Evolutionary conservation across 2,329 filamentous ascomycete species (phyloP), one percentile per base, ranked within the genome.

Genomic region (Phyllosticta paracitricarpa): DNA sequence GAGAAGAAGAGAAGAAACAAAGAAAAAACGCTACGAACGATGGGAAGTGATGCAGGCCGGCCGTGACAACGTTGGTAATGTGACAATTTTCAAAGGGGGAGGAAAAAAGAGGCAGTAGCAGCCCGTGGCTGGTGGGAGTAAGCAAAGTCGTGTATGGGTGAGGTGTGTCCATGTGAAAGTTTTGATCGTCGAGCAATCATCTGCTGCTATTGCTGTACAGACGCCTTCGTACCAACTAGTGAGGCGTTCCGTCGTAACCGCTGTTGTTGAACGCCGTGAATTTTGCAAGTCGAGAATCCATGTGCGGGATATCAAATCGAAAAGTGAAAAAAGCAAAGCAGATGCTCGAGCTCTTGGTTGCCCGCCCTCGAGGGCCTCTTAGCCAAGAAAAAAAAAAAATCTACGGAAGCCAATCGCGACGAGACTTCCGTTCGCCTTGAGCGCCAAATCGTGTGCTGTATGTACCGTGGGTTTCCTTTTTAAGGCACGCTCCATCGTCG

Each of bases 11-110:
- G 14, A 17, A 4, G 33, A 40, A 40, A 12, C 53, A 51, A 48
- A 26, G 17, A 54, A 56, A 25, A 54, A 56, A 22, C 58, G 58
- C 53, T 60, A 54, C 58, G 33, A 51, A 59, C 52, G 33, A 51
- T 48, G 52, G 58, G 55, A 54, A 22, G 12, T 30, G 58, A 55
- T 55, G 57, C 57, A 28, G 52, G 52, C 57, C 57, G 58, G 58
- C 58, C 58, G 33, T 56, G 58, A 56, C 58, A 56, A 60, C 58
- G 58, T 60, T 60, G 58, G 53, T 60, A 60, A 60, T 60, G 56
- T 54, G 33, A 40, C 33, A 40, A 40, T 40, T 40, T 40, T 40
- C 14, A 12, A 40, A 40, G 33, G 19, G 19, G 19, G 19, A 22
- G 19, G 33, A 40, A 40, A 40, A 40, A 3, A 2, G 9, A 17